Base-by-base conservation (phyloP, 2,329 filamentous ascomycete species). In the Colletotrichum horii region DNA sequence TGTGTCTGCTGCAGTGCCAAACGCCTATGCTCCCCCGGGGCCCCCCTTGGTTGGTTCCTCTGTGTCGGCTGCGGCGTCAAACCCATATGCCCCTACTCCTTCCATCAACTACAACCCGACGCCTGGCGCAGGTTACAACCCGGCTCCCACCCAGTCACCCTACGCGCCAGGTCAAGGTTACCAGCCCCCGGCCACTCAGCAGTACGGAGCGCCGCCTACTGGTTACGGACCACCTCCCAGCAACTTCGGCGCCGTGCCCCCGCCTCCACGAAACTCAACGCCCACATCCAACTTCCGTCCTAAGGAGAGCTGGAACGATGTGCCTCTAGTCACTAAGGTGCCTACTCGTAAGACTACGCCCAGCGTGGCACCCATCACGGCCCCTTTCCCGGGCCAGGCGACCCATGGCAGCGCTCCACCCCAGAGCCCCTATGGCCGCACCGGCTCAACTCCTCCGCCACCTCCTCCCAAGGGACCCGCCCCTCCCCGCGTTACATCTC, bases 231-330 rank as follows among this genome's bases (percentile, higher is more conserved):
- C 80, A n/a, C 81, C 83, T 12, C 82, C 81, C 71, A 77, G 79
- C 69, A 80, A 82, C 80, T 79, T 82, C 74, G 75, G 80, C 43
- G 90, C 93, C n/a, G 48, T 65, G 34, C 74, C 74, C 32, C 74
- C 74, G 15, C 73, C 73, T 24, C 74, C 70, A 26, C 70, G 74
- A 19, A 93, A 94, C 15, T 89, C 89, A 28, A 89, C 92, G 55
- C 93, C 95, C 26, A 92, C 95, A 22, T 91, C 94, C 12, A 92
- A 92, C 81, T 88, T 91, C 73, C 93, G 93, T 81, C 93, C 94
- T 78, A 93, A 93, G 77, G 91, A 93, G 32, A 94, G 94, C 79
- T 99, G 97, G 97, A 99, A 99, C 80, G 97, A 99, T 84, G 94
- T 97, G 67, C 97, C 97, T 2, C 91, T 98, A 80, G 94, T 98